Evolutionary conservation across 139 green algal genomes (phyloP), one percentile per base, ranked within the genome.

Genomic region (Ettlia oleoabundans): DNA sequence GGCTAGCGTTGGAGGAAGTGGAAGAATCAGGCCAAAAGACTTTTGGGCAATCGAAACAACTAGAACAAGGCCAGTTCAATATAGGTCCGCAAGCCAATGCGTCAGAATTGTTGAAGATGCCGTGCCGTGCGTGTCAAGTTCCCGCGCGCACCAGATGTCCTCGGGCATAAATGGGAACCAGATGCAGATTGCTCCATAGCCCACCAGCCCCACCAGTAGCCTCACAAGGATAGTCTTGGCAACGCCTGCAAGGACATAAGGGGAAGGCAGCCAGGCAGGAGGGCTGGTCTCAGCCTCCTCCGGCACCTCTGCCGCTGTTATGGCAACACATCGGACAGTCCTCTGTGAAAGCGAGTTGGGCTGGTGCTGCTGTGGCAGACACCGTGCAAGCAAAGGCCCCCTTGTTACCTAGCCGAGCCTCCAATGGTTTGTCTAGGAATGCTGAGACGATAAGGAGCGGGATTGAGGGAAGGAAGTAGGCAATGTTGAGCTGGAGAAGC

Each of bases 381-480:
- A 15, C 47, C 47, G 47, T 58, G 47, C 47, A 43, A 42, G 65
- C 22, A 26, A 70, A 26, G 7, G 28, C n/a, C n/a, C n/a, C n/a
- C n/a, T n/a, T n/a, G n/a, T n/a, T 85, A 90, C 78, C 89, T 21
- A 91, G 77, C 0, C 83, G 85, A 4, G 68, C 68, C 9, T 94
- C 93, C 66, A 95, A 75, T n/a, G 76, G 70, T 0, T 80, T 77
- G 80, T 96, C 92, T 64, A 92, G 58, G 0, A 85, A 89, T 5
- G 69, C 88, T n/a, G 73, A 90, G 8, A 93, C 26, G 13, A 89
- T 52, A 6, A 95, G 91, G 18, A 95, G 84, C 3, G 93, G 93
- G 67, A 95, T 96, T 82, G 82, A 91, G 52, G 93, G 93, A 53
- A 95, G 40, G 76, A 93, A 95, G 83, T 94, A 96, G 13, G 90